Evolutionary conservation across 2,329 filamentous ascomycete genomes (phyloP), one percentile per base, ranked within the genome.

Genomic region (Fusarium cyanostomum): DNA sequence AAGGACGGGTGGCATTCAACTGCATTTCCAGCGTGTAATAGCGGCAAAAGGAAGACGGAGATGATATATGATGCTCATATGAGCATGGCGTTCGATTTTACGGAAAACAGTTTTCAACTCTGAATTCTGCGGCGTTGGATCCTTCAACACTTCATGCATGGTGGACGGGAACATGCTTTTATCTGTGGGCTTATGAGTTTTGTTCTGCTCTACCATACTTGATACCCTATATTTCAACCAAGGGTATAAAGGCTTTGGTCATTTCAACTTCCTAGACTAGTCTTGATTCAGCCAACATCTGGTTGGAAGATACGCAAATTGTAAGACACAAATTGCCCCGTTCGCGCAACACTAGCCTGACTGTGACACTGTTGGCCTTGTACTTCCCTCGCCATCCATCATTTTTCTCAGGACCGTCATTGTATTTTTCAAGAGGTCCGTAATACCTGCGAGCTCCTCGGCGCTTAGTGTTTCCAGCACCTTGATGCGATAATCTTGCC

Each of bases 361-460:
- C 43, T 63, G 58, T 12, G 58, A 56, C 13, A 59, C 31, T n/a
- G 60, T 67, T 45, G 56, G 60, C 24, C 62, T 66, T 58, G 66
- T 28, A 64, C 62, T 44, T 52, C 62, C 54, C 46, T 52, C 73
- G 18, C 71, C 72, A 28, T 77, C 73, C 68, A 75, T 77, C 30
- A 77, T 75, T 58, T 80, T 84, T 76, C 87, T 88, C 67, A 94
- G 76, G 46, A 89, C 86, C 73, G 89, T 92, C 86, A 95, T 92
- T 1, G 91, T 94, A 68, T 88, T 92, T 74, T 90, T 90, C 83
- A 96, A 89, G 69, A 96, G 77, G 62, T 89, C 83, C 13, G 85
- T 84, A 27, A 94, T 81, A 0, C 92, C 92, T 10, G 75, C 77
- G 41, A 90, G 81, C 0, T 89, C 90, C 50, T 83, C 83, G 7